Base-by-base conservation (phyloP, 2,329 filamentous ascomycete species). In the Colletotrichum australisinense region DNA sequence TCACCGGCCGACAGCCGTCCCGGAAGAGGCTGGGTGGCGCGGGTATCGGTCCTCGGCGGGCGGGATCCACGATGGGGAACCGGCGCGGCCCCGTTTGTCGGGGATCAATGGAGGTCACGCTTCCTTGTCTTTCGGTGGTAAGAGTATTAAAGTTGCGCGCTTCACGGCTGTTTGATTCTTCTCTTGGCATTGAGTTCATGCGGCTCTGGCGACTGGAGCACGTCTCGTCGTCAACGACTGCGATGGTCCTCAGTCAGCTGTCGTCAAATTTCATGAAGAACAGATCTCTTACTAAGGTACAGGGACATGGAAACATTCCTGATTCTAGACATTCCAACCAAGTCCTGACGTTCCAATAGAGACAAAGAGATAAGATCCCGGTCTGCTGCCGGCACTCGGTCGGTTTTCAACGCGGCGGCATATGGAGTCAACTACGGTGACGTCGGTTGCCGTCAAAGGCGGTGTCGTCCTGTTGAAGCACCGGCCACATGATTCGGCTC, bases 41-140 rank as follows among this genome's bases (percentile, higher is more conserved):
- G 70, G 70, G 28, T 73, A 30, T 73, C 70, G 70, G 70, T 32
- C 8, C 52, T 42, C 46, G 46, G 62, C 14, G 62, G 2, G 46
- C 46, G 67, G 60, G 70, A 60, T 70, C 56, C 49, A 64, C 66
- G 66, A 46, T 19, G 32, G 56, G 19, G 56, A 58, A 32, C 42
- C 28, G 60, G 60, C 67, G 55, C 70, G 67, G 70, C 67, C 67
- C 67, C 70, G 60, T 70, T 57, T 70, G 67, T 70, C 60, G 67
- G 70, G 59, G 55, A 70, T 49, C 22, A 19, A 60, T 64, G 66
- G 59, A 16, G 67, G 32, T 35, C 52, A 49, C 53, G 60, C n/a
- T 32, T n/a, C 24, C 46, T 35, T 70, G 42, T 30, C 52, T 16
- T 16, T 6, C 19, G n/a, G 26, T n/a, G 19, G 12, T 28, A 7